These are phyloP conservation scores for Capsicum chinense DNA, from an alignment of 257 asterid species.

Conservation along the genomic window DNA sequence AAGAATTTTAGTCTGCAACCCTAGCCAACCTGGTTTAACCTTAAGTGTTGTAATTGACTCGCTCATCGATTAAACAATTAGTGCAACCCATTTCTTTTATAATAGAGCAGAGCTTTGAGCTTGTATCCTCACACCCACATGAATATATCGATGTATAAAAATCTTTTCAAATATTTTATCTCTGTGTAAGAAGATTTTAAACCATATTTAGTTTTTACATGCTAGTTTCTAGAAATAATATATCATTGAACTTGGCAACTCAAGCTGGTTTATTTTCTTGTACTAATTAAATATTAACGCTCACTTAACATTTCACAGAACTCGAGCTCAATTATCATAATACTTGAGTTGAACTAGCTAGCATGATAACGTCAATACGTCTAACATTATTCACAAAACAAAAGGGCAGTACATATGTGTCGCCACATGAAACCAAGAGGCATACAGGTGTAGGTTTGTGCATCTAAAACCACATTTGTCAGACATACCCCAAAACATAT, in stretches of 20 bases:
- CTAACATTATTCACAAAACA: neutral
- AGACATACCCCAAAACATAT: neutral
- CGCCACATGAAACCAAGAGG: conserved; percentile 8
- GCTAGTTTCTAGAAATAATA: neutral
- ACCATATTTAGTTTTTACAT: neutral
- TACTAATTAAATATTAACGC: neutral
- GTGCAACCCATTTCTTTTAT: neutral
- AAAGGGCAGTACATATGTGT: neutral
- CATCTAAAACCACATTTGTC: neutral
- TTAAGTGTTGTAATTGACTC: neutral
- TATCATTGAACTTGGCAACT: neutral
- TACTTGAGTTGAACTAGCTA: too few relatives aligned
- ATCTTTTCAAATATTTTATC: neutral
- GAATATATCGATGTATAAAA: neutral
- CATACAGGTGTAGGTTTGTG: neutral
- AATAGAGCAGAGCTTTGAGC: neutral
- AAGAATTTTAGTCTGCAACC: neutral
- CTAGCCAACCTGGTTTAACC: neutral
- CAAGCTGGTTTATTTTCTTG: neutral
- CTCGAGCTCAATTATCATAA: too few relatives aligned
- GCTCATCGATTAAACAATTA: neutral
- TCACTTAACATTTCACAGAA: too few relatives aligned
- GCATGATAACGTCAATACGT: neutral
- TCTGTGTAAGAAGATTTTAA: neutral
- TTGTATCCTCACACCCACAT: neutral